Conservation (phyloP, 1,284 basidiomycete genomes). For the Cryptococcus wingfieldii region DNA sequence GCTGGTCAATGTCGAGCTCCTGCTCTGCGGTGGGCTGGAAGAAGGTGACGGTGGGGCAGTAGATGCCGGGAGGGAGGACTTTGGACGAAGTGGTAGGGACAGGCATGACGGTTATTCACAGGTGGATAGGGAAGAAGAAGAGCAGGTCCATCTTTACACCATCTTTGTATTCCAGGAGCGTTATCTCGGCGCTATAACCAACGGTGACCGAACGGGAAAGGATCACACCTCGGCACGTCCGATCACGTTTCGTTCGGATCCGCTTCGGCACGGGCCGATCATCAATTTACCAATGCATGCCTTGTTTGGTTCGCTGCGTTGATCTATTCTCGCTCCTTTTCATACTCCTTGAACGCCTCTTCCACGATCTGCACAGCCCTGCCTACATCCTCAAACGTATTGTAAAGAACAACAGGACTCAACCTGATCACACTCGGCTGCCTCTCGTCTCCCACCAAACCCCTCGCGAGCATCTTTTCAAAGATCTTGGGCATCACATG, state of each 20-base stretch:
- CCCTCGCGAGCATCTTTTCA: constrained; percentile 59
- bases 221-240: no score
- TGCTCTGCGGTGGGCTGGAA: constrained; percentile 39
- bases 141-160: no score
- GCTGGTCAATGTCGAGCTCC: constrained; percentile 37
- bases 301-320: no score
- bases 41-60: constrained; percentile 41
- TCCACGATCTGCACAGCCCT: constrained; percentile 63
- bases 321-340: background rate
- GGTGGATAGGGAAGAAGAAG: no score
- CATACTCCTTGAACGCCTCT: constrained; percentile 45
- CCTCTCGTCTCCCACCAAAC: constrained; percentile 85
- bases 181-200: no score
- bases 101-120: constrained; percentile 4
- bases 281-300: no score
- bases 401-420: constrained; percentile 79
- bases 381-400: constrained; percentile 70
- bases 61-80: constrained; percentile 33
- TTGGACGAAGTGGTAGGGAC: constrained; percentile 9
- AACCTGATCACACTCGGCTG: constrained; percentile 84
- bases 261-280: no score
- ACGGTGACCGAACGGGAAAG: no score
- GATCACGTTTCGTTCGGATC: no score
- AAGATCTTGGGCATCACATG: constrained; percentile 70
- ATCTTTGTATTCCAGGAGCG: background rate